phyloP scores from a whole-genome alignment of 2,329 filamentous ascomycete genomes.

The Emergomyces pasteurianus region DNA sequence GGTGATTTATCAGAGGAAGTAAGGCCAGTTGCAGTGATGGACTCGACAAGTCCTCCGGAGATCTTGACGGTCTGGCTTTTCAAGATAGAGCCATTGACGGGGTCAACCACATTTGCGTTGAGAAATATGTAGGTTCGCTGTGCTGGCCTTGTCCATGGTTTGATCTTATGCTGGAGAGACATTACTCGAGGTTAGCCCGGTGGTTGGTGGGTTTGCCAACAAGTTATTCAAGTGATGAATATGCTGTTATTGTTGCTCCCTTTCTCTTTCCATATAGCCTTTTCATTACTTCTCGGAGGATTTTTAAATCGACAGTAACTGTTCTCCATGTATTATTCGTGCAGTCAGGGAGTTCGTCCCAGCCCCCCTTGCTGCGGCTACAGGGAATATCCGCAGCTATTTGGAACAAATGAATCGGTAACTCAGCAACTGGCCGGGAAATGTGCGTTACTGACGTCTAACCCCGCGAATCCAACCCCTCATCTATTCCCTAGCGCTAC shows the following conservation, averaged over 20 bases:
- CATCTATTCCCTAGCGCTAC: neutral
- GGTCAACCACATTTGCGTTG: conserved; percentile 37
- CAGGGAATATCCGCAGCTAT: neutral
- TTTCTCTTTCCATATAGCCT: neutral
- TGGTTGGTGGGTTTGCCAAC: neutral
- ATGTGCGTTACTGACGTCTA: neutral
- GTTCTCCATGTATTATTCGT: neutral
- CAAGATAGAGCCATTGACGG: conserved; percentile 22
- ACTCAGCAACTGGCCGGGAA: neutral
- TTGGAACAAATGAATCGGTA: neutral
- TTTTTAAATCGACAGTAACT: neutral
- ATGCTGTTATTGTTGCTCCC: neutral
- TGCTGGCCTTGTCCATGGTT: neutral
- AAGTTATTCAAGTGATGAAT: neutral
- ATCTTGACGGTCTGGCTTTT: conserved; percentile 23
- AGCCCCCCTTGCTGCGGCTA: neutral
- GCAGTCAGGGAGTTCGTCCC: neutral
- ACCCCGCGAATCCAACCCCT: neutral
- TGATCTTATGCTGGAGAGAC: neutral
- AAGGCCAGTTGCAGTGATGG: conserved; percentile 7
- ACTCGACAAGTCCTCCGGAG: conserved; percentile 23
- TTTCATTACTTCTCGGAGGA: neutral
- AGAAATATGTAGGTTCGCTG: neutral
- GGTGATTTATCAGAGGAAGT: conserved; percentile 3
- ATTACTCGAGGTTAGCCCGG: neutral